phyloP scores from a whole-genome alignment of 495 filamentous ascomycete species.

The Penicillium argentinense region DNA sequence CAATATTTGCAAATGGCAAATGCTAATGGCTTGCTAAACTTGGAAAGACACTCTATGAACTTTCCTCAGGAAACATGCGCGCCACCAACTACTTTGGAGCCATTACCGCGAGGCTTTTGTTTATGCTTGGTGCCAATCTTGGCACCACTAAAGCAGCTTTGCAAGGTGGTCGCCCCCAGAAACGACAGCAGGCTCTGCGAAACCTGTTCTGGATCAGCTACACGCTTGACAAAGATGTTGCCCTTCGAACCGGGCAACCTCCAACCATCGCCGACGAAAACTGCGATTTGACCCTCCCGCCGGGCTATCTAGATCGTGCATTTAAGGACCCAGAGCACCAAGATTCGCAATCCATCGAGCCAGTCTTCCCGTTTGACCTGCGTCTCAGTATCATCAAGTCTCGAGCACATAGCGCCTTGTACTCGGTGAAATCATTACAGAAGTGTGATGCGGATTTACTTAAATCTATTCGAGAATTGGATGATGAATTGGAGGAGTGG shows the following conservation, averaged over 20 bases:
- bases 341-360: conserved; percentile 22
- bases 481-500: conserved; percentile 53
- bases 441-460: conserved; percentile 55
- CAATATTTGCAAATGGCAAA: background rate
- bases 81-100: conserved; percentile 43
- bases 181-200: conserved; percentile 37
- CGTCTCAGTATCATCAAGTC: conserved; percentile 52
- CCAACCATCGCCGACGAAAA: conserved; percentile 52
- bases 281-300: conserved; percentile 52
- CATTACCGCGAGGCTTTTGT: conserved; percentile 44
- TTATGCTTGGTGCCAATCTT: conserved; percentile 47
- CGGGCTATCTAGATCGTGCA: conserved; percentile 39
- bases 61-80: conserved; percentile 46
- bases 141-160: conserved; percentile 2
- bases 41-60: conserved; percentile 40
- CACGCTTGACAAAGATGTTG: conserved; percentile 50
- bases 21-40: background rate
- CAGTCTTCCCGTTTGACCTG: conserved; percentile 48
- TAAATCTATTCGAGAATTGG: conserved; percentile 51
- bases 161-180: conserved; percentile 3
- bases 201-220: conserved; percentile 57
- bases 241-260: conserved; percentile 51
- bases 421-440: conserved; percentile 43
- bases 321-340: conserved; percentile 29
- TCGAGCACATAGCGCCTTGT: conserved; percentile 45